These are phyloP conservation scores for Pseudogymnoascus sp. DNA, from an alignment of 2,329 filamentous ascomycete genomes.

Conservation along the genomic window DNA sequence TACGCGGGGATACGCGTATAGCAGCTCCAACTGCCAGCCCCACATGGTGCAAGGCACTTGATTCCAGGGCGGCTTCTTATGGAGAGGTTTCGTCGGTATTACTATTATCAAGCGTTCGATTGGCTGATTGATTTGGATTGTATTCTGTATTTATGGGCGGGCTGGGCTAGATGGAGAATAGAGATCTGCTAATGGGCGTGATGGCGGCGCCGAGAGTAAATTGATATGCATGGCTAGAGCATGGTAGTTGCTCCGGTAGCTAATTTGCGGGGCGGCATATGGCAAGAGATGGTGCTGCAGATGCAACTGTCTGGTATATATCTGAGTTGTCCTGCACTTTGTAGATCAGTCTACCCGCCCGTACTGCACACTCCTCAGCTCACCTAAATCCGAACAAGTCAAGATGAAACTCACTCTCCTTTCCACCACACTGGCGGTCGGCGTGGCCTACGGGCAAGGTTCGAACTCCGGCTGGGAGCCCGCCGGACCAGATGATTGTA, in stretches of 20 bases:
- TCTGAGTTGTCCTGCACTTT: background rate
- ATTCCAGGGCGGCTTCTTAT: background rate
- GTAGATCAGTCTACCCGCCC: background rate
- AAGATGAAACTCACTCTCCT: background rate
- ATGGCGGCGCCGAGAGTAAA: background rate
- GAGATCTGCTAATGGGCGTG: background rate
- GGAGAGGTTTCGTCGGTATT: background rate
- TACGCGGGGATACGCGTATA: constrained; percentile 1
- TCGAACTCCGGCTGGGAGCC: constrained; percentile 10
- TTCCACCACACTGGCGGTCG: background rate
- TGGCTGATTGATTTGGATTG: background rate
- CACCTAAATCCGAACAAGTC: background rate
- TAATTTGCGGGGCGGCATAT: background rate
- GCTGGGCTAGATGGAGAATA: background rate
- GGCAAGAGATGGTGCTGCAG: background rate
- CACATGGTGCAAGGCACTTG: background rate
- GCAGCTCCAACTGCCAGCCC: background rate
- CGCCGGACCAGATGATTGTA: constrained; percentile 14
- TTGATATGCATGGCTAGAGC: background rate
- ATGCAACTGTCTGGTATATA: background rate
- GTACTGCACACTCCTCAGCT: background rate
- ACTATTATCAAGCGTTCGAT: background rate
- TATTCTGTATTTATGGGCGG: background rate
- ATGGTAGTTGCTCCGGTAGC: background rate
- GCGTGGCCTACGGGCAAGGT: background rate